A percentile compares a stretch with the other conserved stretches of the same genome.
Conservation (phyloP, 2,329 filamentous ascomycete genomes). For the Cryphonectria carpinicola region DNA sequence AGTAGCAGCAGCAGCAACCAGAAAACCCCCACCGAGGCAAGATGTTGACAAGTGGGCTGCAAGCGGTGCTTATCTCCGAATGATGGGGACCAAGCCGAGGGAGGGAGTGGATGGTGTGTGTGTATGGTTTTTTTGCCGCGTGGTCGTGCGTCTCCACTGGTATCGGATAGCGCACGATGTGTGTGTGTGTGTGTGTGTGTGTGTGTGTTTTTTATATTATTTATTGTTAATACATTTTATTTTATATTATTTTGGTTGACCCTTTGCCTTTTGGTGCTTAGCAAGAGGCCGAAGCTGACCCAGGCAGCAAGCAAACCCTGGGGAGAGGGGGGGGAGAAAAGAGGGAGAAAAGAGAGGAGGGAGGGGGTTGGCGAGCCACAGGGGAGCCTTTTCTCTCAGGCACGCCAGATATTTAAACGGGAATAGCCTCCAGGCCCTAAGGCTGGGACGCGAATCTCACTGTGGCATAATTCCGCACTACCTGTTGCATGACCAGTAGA, state of each 20-base stretch:
- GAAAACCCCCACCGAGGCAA: background rate
- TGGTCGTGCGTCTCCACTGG: background rate
- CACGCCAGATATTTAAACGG: background rate
- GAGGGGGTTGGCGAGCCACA: too few relatives aligned
- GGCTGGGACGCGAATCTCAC: background rate
- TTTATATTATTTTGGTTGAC: too few relatives aligned
- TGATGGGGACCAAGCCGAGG: background rate
- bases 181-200: background rate
- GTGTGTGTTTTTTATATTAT: too few relatives aligned
- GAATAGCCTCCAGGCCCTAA: background rate
- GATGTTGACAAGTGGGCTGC: background rate
- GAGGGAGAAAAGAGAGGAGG: too few relatives aligned
- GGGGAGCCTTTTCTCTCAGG: background rate
- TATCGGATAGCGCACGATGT: background rate
- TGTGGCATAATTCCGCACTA: background rate
- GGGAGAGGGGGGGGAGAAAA: too few relatives aligned
- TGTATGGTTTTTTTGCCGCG: background rate
- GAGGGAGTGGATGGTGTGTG: background rate
- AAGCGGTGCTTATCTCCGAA: background rate
- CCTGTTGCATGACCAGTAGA: background rate
- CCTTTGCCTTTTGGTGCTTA: background rate
- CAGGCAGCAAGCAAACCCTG: background rate
- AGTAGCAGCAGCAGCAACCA: background rate
- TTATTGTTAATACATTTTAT: too few relatives aligned
- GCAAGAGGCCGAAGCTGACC: background rate